These are phyloP conservation scores for Penicillium glabrum DNA, from an alignment of 2,329 filamentous ascomycete genomes.

Conservation along the genomic window DNA sequence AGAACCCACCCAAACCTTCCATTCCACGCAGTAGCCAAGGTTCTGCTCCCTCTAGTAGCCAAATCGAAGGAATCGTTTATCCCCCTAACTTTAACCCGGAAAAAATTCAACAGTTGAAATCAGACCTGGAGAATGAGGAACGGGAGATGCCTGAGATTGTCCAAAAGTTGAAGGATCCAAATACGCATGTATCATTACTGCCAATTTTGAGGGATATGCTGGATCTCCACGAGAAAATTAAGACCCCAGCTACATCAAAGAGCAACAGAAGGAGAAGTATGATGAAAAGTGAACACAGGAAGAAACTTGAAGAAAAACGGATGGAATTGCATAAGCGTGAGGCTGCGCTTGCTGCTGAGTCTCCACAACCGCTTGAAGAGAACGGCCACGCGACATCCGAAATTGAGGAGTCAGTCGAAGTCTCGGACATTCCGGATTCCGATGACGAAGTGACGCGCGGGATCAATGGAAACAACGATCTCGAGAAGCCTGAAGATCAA, in stretches of 20 bases:
- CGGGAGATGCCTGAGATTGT: background rate
- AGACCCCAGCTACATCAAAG: background rate
- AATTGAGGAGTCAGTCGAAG: background rate
- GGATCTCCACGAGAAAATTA: background rate
- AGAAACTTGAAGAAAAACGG: background rate
- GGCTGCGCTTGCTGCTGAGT: background rate
- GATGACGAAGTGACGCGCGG: background rate
- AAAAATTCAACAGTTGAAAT: background rate
- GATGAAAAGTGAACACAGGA: background rate
- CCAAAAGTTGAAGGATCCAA: background rate
- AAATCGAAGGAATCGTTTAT: background rate
- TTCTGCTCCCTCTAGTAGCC: background rate
- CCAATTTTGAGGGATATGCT: background rate
- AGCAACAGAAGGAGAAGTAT: background rate
- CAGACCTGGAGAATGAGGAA: background rate
- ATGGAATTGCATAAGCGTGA: background rate
- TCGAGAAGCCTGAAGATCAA: background rate
- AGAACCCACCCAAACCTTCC: background rate
- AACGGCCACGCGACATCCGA: background rate
- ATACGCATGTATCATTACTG: background rate
- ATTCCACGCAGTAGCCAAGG: background rate
- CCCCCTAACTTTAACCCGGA: background rate
- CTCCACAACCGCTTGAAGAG: background rate
- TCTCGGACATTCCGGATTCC: background rate
- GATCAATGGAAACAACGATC: background rate